Base-by-base conservation (phyloP, 2,329 filamentous ascomycete species). In the Diplodia sapinea region DNA sequence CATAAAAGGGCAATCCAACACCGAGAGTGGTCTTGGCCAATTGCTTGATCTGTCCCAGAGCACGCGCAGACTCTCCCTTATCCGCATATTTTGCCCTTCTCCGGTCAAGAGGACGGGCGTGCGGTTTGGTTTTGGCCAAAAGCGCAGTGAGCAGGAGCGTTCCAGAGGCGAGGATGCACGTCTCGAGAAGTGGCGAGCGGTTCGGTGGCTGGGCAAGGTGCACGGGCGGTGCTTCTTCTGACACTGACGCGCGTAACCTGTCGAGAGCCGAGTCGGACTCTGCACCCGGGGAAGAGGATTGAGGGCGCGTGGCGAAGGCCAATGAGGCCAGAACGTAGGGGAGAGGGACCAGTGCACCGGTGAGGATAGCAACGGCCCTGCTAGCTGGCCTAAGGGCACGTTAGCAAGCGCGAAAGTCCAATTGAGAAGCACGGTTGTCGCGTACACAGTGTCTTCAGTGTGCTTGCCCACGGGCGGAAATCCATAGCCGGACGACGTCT, bases 1-100 rank as follows among this genome's bases (percentile, higher is more conserved):
- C 84, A 72, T 86, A 88, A 71, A 87, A 84, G 0, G 87, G 87
- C 36, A 88, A 72, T 3, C 80, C 75, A 26, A 85, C 73, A 20
- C 82, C 78, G 36, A 79, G 67, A n/a, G 79, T 72, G 61, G 78
- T 80, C 20, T 74, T 71, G 17, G 77, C 61, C 20, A 78, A 74
- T 47, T 67, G 56, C 56, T 67, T 17, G 68, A 57, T 33, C 29
- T 47, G 64, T 26, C 64, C 51, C 70, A 43, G 26, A 54, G 52
- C 57, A 47, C 40, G 38, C 17, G 54, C 54, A 49, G 57, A 59
- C 54, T 55, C 55, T 23, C 47, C 55, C 11, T 38, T 61, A 9
- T 33, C 56, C 4, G 66, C 71, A 49, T 71, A 72, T 9, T 72
- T 76, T 12, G 59, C 59, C 71, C 79, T 79, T 73, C 78, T 74